Evolutionary conservation across 2,329 filamentous ascomycete species (phyloP), one percentile per base, ranked within the genome.

Genomic region (Cadophora luteo-olivacea): DNA sequence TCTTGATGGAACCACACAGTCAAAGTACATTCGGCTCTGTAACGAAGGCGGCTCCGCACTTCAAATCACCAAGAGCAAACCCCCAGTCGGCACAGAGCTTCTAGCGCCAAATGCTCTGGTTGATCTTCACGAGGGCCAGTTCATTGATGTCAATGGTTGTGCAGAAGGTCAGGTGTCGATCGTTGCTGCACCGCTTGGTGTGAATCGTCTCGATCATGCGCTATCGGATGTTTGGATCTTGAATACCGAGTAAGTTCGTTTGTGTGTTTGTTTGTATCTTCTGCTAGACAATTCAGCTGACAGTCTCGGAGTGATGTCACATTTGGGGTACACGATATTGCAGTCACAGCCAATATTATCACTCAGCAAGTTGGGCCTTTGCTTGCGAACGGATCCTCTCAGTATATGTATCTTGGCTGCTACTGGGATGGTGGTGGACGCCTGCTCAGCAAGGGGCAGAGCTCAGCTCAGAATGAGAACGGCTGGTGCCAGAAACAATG

Each of bases 161-260:
- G 76, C 77, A 11, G 66, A 72, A 2, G 79, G 76, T 22, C 75
- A 75, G 14, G 75, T 80, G 0, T 77, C 76, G 3, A 77, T 80
- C 54, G 76, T 76, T 57, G 74, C 78, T 3, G 74, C 74, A 7
- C 72, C 76, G 0, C 65, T 77, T 1, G 77, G 78, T 29, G 77
- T 77, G 1, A 77, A 79, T 58, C 72, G 73, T n/a, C 75, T 73
- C 4, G 69, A 74, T 11, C 77, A 79, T 49, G 61, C 68, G 16
- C 71, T 79, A 1, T 73, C 70, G 1, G 76, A 75, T 48, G 60
- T 73, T 3, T 83, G 81, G 81, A 80, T 79, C 4, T 71, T 83
- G 61, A 83, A 82, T 67, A 79, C 79, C 1, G 80, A 82, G 72
- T n/a, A n/a, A n/a, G n/a, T n/a, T n/a, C n/a, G n/a, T n/a, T n/a